These are phyloP conservation scores for Globisporangium alternatum DNA, from an alignment of 352 stramenopile species.

Conservation along the genomic window DNA sequence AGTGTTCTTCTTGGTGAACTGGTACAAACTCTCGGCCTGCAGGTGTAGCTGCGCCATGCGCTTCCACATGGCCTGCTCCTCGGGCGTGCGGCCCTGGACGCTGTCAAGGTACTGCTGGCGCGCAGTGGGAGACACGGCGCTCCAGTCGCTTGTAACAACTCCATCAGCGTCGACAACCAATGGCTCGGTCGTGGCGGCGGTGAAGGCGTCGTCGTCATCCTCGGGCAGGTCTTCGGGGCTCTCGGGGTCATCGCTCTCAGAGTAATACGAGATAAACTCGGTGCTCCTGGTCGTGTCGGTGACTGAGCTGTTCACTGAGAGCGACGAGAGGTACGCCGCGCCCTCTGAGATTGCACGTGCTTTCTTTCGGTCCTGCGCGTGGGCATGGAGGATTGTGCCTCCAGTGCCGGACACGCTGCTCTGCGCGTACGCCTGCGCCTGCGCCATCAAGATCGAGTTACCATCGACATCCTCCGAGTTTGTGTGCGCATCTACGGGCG, in stretches of 20 bases:
- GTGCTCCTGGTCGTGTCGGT: background rate
- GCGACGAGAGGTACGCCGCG: too few species aligned
- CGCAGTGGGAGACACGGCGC: background rate
- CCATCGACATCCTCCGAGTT: background rate
- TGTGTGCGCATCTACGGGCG: background rate
- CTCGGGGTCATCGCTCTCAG: too few species aligned
- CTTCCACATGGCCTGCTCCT: conserved; percentile 17
- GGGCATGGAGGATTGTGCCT: too few species aligned
- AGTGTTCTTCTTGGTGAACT: conserved; percentile 16
- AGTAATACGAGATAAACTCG: conserved; percentile 1
- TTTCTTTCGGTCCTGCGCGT: too few species aligned
- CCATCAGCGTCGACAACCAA: background rate
- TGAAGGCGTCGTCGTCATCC: too few species aligned
- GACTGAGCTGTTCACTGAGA: background rate
- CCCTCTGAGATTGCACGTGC: too few species aligned
- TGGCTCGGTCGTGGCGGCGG: too few species aligned
- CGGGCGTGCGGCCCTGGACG: conserved; percentile 6
- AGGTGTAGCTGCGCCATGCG: conserved; percentile 14
- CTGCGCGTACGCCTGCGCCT: too few species aligned
- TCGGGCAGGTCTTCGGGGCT: too few species aligned
- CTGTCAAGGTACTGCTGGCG: conserved; percentile 10
- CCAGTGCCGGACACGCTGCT: too few species aligned
- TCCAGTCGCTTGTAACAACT: conserved; percentile 4
- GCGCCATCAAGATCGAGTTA: too few species aligned
- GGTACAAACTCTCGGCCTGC: conserved; percentile 12